Conservation (phyloP, 192 early-diverging fungal genomes). For the Coemansia sp. region DNA sequence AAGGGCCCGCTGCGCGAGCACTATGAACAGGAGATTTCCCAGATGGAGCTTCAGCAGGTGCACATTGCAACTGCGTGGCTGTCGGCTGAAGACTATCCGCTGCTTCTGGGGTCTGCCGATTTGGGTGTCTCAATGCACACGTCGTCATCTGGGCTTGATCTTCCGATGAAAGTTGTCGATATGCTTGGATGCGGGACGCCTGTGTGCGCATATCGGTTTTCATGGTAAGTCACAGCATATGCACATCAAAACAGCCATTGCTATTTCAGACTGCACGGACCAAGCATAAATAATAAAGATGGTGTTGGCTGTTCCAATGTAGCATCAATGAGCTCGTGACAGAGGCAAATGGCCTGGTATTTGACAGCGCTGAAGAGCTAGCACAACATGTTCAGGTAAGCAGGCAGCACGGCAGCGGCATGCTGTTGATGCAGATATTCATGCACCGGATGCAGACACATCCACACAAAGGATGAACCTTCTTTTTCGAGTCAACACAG, state of each 20-base stretch:
- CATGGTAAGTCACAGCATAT: conserved; percentile 45
- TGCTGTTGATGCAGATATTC: conserved; percentile 7
- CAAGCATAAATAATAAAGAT: no score
- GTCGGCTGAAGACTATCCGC: conserved; percentile 76
- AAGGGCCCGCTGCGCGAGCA: conserved; percentile 77
- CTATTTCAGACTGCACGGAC: no score
- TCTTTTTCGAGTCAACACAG: conserved; percentile 6
- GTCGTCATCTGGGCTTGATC: conserved; percentile 91
- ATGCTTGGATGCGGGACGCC: conserved; percentile 97
- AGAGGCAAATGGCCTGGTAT: conserved; percentile 69
- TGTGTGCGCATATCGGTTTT: conserved; percentile 73
- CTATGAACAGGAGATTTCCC: conserved; percentile 67
- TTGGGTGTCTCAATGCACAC: conserved; percentile 91
- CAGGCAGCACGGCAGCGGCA: neutral
- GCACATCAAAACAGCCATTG: no score
- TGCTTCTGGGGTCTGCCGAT: conserved; percentile 87
- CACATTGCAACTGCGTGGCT: conserved; percentile 81
- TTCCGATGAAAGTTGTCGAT: conserved; percentile 99
- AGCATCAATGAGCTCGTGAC: conserved; percentile 68
- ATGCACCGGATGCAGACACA: conserved; percentile 14
- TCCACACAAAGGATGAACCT: conserved; percentile 1
- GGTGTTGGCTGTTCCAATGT: conserved; percentile 11
- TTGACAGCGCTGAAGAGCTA: conserved; percentile 59
- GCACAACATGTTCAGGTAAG: conserved; percentile 66
- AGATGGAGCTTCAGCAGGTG: conserved; percentile 56